phyloP scores from a whole-genome alignment of 768 basidiomycete genomes.

The Filobasidium floriforme region DNA sequence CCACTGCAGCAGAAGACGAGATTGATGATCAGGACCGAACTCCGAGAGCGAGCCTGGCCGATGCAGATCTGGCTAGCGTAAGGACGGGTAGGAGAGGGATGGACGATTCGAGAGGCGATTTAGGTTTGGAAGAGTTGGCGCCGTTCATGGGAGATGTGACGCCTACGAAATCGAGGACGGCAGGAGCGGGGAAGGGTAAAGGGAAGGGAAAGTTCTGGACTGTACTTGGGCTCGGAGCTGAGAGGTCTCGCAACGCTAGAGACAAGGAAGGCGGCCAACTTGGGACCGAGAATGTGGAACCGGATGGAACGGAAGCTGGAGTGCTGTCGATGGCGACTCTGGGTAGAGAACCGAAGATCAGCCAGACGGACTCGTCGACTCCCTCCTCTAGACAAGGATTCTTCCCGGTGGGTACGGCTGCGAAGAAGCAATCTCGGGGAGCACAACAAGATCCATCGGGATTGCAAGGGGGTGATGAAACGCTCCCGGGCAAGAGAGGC shows the following conservation, averaged over 20 bases:
- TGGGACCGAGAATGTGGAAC: too few relatives aligned
- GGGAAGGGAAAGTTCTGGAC: neutral
- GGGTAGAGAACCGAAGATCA: neutral
- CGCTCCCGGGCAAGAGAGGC: neutral
- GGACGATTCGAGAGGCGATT: neutral
- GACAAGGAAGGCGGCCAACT: too few relatives aligned
- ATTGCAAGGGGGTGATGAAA: neutral
- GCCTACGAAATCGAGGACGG: neutral
- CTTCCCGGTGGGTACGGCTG: neutral
- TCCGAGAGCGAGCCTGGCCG: neutral
- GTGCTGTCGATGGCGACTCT: neutral
- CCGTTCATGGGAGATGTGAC: neutral
- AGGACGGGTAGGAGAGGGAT: neutral
- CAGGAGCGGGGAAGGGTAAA: neutral
- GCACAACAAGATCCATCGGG: too few relatives aligned
- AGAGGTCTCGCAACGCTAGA: too few relatives aligned
- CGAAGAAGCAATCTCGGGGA: neutral
- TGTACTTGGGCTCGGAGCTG: neutral
- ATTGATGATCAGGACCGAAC: too few relatives aligned
- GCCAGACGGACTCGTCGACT: neutral
- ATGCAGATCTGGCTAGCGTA: neutral
- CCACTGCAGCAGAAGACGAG: neutral
- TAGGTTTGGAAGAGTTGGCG: neutral
- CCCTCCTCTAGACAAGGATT: neutral
- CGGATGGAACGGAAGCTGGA: neutral